Conservation (phyloP, 1,284 basidiomycete genomes). For the Pseudomicrostroma phylloplanum region DNA sequence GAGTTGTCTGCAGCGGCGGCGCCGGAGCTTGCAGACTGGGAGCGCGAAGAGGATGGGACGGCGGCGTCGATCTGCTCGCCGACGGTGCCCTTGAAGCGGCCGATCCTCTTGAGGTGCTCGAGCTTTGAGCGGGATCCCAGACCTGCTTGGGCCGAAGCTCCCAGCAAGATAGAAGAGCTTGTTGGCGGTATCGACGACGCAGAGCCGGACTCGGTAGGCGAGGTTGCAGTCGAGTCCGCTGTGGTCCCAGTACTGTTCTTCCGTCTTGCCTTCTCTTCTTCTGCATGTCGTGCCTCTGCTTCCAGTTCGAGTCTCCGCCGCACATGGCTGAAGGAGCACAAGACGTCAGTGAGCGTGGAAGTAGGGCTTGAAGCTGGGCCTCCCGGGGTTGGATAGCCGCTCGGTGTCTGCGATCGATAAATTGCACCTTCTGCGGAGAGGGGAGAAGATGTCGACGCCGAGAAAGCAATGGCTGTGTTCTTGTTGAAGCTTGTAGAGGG, state of each 20-base stretch:
- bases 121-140: constrained; percentile 22
- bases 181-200: not conserved
- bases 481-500: not conserved
- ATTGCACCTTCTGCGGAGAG: constrained; percentile 18
- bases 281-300: constrained; percentile 13
- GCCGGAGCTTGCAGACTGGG: not conserved
- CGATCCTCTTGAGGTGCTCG: constrained; percentile 25
- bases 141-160: constrained; percentile 10
- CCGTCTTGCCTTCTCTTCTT: not conserved
- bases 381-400: not conserved
- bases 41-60: not conserved
- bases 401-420: constrained; percentile 9
- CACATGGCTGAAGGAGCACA: constrained; percentile 41
- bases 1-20: not conserved
- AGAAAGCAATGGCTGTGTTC: not conserved
- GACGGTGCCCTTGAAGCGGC: constrained; percentile 42
- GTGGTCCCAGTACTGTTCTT: not conserved
- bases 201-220: not conserved
- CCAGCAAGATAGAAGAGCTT: constrained; percentile 7
- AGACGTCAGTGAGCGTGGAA: constrained; percentile 27
- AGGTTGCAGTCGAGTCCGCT: not conserved
- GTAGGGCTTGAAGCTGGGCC: not conserved
- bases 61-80: constrained; percentile 26
- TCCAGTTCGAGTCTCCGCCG: constrained; percentile 34
- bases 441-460: not conserved